Percentiles rank a stretch among this genome's conserved stretches.
These are phyloP conservation scores for Coelastrella sp. DNA, from an alignment of 139 green algal genomes.

Conservation along the genomic window DNA sequence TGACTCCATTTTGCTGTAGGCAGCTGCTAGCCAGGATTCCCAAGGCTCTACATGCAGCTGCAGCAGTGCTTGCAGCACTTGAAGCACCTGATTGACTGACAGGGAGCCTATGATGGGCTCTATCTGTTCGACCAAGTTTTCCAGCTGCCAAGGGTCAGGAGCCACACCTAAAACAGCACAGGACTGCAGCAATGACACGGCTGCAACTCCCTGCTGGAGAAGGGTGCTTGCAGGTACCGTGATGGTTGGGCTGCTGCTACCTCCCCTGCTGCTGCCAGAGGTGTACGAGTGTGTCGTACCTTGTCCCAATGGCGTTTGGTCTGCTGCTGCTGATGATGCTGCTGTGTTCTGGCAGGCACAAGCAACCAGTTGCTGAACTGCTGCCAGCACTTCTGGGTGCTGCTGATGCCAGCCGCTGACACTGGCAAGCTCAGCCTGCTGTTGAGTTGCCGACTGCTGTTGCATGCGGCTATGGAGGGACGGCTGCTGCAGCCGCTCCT, in stretches of 20 bases:
- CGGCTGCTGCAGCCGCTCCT: background rate
- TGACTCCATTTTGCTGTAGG: background rate
- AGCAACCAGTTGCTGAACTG: background rate
- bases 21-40: background rate
- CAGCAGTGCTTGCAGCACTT: background rate
- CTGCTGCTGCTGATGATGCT: background rate
- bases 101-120: background rate
- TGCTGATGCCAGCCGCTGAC: background rate
- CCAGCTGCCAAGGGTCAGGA: background rate
- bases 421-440: background rate
- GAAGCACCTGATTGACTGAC: background rate
- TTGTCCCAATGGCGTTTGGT: background rate
- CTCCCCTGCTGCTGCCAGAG: background rate
- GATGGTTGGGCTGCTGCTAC: background rate
- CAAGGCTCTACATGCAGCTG: conserved; percentile 29
- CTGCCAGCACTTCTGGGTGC: background rate
- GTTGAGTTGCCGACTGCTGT: background rate
- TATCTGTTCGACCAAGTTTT: background rate
- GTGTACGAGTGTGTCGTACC: background rate
- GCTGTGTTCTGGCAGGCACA: background rate
- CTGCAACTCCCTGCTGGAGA: conserved; percentile 16
- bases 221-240: background rate
- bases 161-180: background rate
- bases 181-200: background rate
- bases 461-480: too few relatives aligned